Evolutionary conservation across 164 flowering plant genomes (phyloP).

Genomic region (grape (Vitis vinifera)): DNA sequence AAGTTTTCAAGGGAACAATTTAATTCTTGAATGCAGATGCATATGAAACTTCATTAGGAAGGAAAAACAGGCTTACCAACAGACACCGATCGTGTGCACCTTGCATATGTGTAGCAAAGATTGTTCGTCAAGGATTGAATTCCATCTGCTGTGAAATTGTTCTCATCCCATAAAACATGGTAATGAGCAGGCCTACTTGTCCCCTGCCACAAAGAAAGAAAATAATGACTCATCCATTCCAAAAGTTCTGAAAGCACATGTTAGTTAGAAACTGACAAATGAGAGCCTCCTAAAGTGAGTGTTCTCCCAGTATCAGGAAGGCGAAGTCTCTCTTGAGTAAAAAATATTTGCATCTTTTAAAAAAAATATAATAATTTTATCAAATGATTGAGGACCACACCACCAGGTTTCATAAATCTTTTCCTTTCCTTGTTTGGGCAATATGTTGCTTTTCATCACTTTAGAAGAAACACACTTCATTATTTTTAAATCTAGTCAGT

Average conservation of each 20-base stretch:
- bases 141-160: constrained; percentile 74
- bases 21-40: no score
- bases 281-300: no score
- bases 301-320: neutral
- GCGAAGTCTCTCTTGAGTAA: neutral
- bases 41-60: neutral
- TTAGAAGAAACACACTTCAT: neutral
- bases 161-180: constrained; percentile 80
- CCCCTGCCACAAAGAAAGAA: constrained; percentile 38
- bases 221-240: neutral
- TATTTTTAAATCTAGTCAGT: neutral
- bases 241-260: neutral
- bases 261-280: no score
- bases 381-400: neutral
- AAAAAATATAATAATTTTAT: neutral
- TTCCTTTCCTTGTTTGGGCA: neutral
- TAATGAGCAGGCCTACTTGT: constrained; percentile 82
- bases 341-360: neutral
- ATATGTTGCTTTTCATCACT: neutral
- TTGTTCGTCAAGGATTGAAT: constrained; percentile 69
- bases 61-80: constrained; percentile 56
- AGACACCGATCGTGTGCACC: constrained; percentile 94
- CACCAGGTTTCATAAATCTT: no score
- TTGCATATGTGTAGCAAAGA: constrained; percentile 79
- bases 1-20: no score